Evolutionary conservation across 805 yeast genomes (phyloP).

Genomic region (Wickerhamiella spandovensis): DNA sequence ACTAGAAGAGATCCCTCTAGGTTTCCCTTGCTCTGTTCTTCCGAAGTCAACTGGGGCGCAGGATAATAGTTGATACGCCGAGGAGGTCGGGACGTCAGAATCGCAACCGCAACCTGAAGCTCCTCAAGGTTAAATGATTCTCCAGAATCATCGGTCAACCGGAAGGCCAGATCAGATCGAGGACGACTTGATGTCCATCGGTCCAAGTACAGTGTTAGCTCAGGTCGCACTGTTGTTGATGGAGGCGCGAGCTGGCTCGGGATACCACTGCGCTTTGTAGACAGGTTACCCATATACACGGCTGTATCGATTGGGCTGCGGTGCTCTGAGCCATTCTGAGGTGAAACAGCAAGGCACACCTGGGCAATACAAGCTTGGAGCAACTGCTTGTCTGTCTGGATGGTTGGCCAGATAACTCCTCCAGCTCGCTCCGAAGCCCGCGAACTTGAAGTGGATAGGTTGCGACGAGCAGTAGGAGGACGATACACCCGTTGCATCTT

Average conservation of each 20-base stretch:
- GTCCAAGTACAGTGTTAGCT: slow-evolving; percentile 1
- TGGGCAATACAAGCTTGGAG: not conserved
- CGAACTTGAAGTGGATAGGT: not conserved
- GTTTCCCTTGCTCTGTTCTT: not conserved
- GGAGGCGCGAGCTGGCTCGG: not conserved
- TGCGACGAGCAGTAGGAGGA: not conserved
- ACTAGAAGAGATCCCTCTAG: not conserved
- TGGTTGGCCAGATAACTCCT: not conserved
- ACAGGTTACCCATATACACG: not conserved
- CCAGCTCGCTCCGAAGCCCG: not conserved
- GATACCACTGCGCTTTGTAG: slow-evolving; percentile 1
- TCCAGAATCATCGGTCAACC: slow-evolving; percentile 4
- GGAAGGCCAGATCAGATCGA: not conserved
- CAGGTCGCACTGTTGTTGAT: not conserved
- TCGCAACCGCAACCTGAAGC: slow-evolving; percentile 9
- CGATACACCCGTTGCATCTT: not conserved
- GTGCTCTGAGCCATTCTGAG: not conserved
- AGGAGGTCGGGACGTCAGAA: slow-evolving; percentile 16
- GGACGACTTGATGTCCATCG: slow-evolving; percentile 11
- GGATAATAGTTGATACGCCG: slow-evolving; percentile 15
- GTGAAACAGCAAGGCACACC: not conserved
- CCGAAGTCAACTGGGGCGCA: slow-evolving; percentile 5
- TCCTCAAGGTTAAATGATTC: slow-evolving; percentile 10
- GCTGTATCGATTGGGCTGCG: not conserved
- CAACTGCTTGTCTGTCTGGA: not conserved